These are phyloP conservation scores for Xylaria cubensis DNA, from an alignment of 495 filamentous ascomycete species.

Conservation along the genomic window DNA sequence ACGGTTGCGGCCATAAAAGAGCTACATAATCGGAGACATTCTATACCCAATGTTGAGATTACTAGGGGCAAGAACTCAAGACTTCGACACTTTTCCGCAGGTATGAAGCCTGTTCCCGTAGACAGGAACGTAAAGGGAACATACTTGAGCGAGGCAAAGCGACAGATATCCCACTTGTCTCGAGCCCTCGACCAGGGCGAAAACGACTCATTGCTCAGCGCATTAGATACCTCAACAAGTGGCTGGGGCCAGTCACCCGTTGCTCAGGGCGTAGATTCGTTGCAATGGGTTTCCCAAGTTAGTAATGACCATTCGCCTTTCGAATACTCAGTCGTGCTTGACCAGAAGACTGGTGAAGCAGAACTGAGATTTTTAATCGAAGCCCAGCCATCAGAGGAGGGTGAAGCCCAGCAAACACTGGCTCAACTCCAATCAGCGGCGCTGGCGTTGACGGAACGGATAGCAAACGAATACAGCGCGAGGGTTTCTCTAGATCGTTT, in stretches of 20 bases:
- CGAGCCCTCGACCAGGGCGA: slow-evolving; percentile 8
- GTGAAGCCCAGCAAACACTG: neutral
- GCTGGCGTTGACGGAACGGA: slow-evolving; percentile 8
- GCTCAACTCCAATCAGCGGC: slow-evolving; percentile 11
- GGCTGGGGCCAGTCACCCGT: slow-evolving; percentile 7
- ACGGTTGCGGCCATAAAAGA: slow-evolving; percentile 24
- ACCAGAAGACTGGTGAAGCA: slow-evolving; percentile 18
- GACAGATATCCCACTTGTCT: slow-evolving; percentile 16
- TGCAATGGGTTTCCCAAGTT: slow-evolving; percentile 15
- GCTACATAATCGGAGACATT: slow-evolving; percentile 21
- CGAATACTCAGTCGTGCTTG: slow-evolving; percentile 1
- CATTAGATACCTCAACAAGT: slow-evolving; percentile 8
- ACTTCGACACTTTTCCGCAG: slow-evolving; percentile 21
- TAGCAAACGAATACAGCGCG: slow-evolving; percentile 12
- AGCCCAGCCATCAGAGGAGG: slow-evolving; percentile 8
- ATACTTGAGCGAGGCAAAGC: slow-evolving; percentile 16
- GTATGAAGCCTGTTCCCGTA: slow-evolving; percentile 16
- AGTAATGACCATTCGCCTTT: slow-evolving; percentile 4
- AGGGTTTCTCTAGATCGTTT: slow-evolving; percentile 28
- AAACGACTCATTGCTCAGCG: neutral
- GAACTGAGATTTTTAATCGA: slow-evolving; percentile 23
- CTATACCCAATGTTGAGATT: slow-evolving; percentile 23
- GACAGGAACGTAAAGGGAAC: neutral
- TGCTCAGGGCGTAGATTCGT: neutral
- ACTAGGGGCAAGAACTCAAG: slow-evolving; percentile 22